Evolutionary conservation across 2,329 filamentous ascomycete species (phyloP), one percentile per base, ranked within the genome.

Genomic region (Aspergillus quadricinctus): DNA sequence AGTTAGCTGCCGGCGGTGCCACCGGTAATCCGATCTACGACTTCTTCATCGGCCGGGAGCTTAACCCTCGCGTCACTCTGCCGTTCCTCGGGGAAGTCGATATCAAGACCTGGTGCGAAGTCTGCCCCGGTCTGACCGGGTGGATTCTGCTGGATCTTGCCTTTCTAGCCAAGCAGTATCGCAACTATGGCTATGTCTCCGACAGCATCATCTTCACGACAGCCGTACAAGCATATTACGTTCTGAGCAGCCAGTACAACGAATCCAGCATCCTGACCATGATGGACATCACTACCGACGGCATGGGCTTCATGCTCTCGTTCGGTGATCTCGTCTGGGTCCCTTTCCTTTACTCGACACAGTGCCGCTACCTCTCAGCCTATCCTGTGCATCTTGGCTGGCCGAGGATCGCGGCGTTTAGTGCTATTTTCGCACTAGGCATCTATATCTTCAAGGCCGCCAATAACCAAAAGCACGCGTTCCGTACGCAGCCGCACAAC

Each of bases 291-390:
- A 95, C 87, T 35, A 89, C 85, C 7, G 92, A 97, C 65, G 92
- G 92, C 7, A 95, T 96, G 66, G 92, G 92, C 53, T 90, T 91
- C 77, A 96, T 96, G 92, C 82, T 97, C 29, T 79, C 89, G 2
- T 96, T 96, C 70, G 92, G 91, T 56, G 92, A 96, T 68, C 80
- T 96, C 3, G 88, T 88, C 58, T 96, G 92, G 92, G 82, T 96
- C 1, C 92, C 92, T 0, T 95, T 95, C 72, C 81, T 90, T 57
- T 96, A 95, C 79, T 88, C 85, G 5, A 79, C 89, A 19, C 92
- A 95, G 73, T 84, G 88, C 4, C 86, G 89, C 50, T 96, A 96
- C 73, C 83, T 97, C 4, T 83, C 91, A 0, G 81, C 87, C 5
- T 87, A 93, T 70, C 92, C 92, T 0, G 77, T 91, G 10, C 80